These are phyloP conservation scores for Exophiala phaeomuriformis DNA, from an alignment of 2,329 filamentous ascomycete species.

Conservation along the genomic window DNA sequence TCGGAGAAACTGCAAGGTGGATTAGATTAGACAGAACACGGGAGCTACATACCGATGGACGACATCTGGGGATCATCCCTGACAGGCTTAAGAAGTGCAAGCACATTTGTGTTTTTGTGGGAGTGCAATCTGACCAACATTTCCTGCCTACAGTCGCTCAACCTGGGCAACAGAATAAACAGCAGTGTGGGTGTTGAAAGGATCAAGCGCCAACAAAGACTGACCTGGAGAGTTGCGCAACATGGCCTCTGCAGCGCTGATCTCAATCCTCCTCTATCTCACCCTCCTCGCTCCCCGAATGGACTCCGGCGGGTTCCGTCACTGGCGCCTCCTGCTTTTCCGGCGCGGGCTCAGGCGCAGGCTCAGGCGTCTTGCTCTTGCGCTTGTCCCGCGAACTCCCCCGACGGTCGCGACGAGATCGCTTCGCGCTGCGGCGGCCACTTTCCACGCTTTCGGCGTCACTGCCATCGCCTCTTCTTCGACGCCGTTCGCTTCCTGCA, in stretches of 20 bases:
- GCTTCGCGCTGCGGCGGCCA: constrained; percentile 54
- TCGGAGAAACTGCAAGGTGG: neutral
- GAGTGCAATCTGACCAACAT: neutral
- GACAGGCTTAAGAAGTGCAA: neutral
- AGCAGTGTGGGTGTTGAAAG: neutral
- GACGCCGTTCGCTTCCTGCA: constrained; percentile 58
- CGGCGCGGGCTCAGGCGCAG: constrained; percentile 12
- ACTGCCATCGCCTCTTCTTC: constrained; percentile 65
- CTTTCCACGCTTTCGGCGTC: constrained; percentile 57
- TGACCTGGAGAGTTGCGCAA: constrained; percentile 11
- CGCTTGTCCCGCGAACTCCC: constrained; percentile 45
- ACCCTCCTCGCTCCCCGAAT: constrained; percentile 91
- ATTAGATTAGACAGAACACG: constrained; percentile 8
- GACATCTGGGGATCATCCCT: neutral
- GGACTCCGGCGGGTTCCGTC: constrained; percentile 55
- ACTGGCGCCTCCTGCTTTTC: constrained; percentile 32
- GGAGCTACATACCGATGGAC: constrained; percentile 12
- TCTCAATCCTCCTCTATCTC: constrained; percentile 76
- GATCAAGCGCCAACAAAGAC: constrained; percentile 4
- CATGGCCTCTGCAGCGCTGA: neutral
- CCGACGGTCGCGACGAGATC: constrained; percentile 37
- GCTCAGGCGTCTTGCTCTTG: constrained; percentile 46
- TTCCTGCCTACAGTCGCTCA: neutral
- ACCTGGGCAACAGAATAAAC: constrained; percentile 1
- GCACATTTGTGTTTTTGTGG: neutral